These are phyloP conservation scores for Bipolaris victoriae DNA, from an alignment of 2,329 filamentous ascomycete species.

Conservation along the genomic window DNA sequence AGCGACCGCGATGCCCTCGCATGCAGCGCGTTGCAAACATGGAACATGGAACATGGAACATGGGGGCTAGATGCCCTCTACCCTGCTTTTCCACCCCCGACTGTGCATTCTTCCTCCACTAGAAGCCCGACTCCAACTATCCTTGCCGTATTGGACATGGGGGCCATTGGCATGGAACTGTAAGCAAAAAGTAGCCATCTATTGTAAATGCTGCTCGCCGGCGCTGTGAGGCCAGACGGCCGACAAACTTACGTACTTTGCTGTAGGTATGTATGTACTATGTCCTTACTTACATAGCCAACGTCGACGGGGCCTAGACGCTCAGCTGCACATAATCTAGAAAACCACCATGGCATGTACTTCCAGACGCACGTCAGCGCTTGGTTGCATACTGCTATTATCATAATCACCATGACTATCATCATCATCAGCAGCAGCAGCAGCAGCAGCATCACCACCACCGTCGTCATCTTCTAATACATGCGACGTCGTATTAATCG, in stretches of 20 bases:
- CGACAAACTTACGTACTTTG: too few relatives aligned
- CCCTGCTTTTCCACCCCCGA: constrained; percentile 12
- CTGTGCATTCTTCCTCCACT: constrained; percentile 25
- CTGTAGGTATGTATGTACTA: too few relatives aligned
- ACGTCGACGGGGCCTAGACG: too few relatives aligned
- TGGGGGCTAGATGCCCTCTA: constrained; percentile 16
- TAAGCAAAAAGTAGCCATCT: too few relatives aligned
- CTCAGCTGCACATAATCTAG: background rate
- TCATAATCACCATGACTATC: background rate
- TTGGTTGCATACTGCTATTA: background rate
- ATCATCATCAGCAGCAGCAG: background rate
- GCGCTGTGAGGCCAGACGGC: too few relatives aligned
- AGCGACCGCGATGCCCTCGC: constrained; percentile 22
- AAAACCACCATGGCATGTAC: background rate
- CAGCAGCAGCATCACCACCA: too few relatives aligned
- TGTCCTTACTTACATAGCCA: too few relatives aligned
- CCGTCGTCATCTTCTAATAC: too few relatives aligned
- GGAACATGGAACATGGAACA: background rate
- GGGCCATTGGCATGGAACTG: too few relatives aligned
- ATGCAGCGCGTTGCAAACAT: constrained; percentile 25
- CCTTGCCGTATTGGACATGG: too few relatives aligned
- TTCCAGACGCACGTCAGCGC: constrained; percentile 8
- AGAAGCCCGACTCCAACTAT: constrained; percentile 18
- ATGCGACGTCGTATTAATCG: too few relatives aligned
- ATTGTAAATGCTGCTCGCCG: too few relatives aligned